Evolutionary conservation across 106 monocot species (phyloP), one percentile per base, ranked within the genome.

Genomic region (Alisma plantagoaquatica): DNA sequence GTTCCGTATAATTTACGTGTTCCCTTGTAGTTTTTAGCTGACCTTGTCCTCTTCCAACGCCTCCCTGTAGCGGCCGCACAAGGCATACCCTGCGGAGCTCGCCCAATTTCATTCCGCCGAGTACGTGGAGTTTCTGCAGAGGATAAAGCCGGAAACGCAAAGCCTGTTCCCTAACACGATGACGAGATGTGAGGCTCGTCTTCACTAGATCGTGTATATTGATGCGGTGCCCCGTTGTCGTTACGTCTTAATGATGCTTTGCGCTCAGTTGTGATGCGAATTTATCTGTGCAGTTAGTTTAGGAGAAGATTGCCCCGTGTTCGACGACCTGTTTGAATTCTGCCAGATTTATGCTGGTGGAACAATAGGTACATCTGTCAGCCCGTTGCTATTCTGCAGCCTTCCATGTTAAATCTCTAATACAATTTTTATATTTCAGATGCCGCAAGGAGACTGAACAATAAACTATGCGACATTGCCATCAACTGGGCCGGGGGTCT

Each of bases 261-360:
- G n/a, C n/a, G n/a, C n/a, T n/a, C n/a, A n/a, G n/a, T n/a, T n/a
- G n/a, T n/a, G n/a, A n/a, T n/a, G n/a, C n/a, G n/a, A 31, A 20
- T 41, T 38, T 66, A 10, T 61, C 10, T 50, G 0, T 52, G 31
- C 77, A 93, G 93, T 88, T 69, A 88, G 84, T 64, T 81, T 96
- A 31, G 84, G 88, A 47, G 94, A 84, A 78, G 96, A 96, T 53
- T 96, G 89, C 62, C 96, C 96, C 51, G 89, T 96, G 15, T 96
- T 96, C 61, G 96, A 96, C n/a, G 81, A 96, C 52, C 28, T 96
- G 44, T 96, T 96, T 56, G 96, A 96, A 63, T 96, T 96, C 59
- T 96, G 96, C 73, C 96, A 96, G 80, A 73, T 96, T 41, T 96
- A 96, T 71, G 89, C 89, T 69, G 96, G 96, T 56, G 96, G 88